phyloP scores from a whole-genome alignment of 2,329 filamentous ascomycete genomes.

The Neurospora crassa region DNA sequence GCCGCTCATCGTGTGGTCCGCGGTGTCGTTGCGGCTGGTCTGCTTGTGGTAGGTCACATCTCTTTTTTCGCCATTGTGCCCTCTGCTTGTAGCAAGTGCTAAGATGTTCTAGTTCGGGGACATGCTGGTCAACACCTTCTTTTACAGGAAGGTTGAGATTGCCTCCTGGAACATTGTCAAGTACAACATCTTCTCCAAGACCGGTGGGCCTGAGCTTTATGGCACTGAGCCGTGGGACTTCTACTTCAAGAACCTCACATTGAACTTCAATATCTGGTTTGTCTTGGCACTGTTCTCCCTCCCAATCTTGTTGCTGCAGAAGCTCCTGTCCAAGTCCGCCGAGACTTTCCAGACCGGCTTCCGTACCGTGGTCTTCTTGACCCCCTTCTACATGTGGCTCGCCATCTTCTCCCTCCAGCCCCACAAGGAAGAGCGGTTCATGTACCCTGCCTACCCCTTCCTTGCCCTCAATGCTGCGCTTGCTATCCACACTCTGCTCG shows the following conservation, averaged over 20 bases:
- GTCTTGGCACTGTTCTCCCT: slow-evolving; percentile 64
- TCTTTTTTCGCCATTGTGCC: not conserved
- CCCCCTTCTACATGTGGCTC: slow-evolving; percentile 92
- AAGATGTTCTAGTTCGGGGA: slow-evolving; percentile 51
- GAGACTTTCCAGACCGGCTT: slow-evolving; percentile 53
- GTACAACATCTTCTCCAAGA: slow-evolving; percentile 85
- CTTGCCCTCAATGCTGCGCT: slow-evolving; percentile 82
- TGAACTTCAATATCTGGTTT: slow-evolving; percentile 98
- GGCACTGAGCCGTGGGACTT: slow-evolving; percentile 96
- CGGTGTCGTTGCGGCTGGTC: slow-evolving; percentile 55
- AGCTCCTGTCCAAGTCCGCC: slow-evolving; percentile 49
- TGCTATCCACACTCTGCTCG: slow-evolving; percentile 69
- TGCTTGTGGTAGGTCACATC: slow-evolving; percentile 53
- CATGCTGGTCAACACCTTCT: slow-evolving; percentile 65
- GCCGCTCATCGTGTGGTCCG: slow-evolving; percentile 52
- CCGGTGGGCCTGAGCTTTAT: slow-evolving; percentile 81
- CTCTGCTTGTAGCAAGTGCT: slow-evolving; percentile 13
- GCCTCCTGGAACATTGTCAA: slow-evolving; percentile 89
- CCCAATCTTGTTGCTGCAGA: slow-evolving; percentile 68
- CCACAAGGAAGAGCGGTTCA: slow-evolving; percentile 97
- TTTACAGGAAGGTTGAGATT: slow-evolving; percentile 69
- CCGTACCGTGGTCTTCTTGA: slow-evolving; percentile 66
- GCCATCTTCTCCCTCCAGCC: slow-evolving; percentile 84
- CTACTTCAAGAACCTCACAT: slow-evolving; percentile 78
- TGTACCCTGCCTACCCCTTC: slow-evolving; percentile 94